Evolutionary conservation across 202 grass and related monocot species (phyloP).

Genomic region (Setaria viridis): DNA sequence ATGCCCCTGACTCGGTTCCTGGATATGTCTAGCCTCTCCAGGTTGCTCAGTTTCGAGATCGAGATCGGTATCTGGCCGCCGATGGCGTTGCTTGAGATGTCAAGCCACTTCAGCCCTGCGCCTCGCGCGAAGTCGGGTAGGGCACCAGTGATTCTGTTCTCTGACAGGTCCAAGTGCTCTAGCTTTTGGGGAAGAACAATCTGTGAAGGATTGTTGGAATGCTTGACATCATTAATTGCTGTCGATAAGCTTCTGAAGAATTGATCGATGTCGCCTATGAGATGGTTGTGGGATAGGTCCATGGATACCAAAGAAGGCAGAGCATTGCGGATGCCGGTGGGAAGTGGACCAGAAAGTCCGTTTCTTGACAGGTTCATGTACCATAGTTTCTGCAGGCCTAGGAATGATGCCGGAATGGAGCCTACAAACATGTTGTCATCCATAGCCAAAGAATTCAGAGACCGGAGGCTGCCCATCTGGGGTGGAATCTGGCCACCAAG

Average conservation of each 20-base stretch:
- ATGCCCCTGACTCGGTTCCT: conserved; percentile 60
- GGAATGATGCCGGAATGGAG: conserved; percentile 59
- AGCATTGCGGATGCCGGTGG: conserved; percentile 32
- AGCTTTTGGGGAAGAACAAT: conserved; percentile 52
- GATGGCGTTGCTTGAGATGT: conserved; percentile 67
- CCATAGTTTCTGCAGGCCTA: conserved; percentile 69
- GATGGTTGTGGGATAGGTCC: conserved; percentile 69
- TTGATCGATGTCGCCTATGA: conserved; percentile 53
- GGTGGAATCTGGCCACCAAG: conserved; percentile 58
- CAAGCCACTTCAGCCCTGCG: conserved; percentile 52
- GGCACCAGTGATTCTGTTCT: conserved; percentile 65
- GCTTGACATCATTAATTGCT: background rate
- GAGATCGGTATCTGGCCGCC: conserved; percentile 73
- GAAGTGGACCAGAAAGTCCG: conserved; percentile 52
- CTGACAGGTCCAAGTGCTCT: conserved; percentile 64
- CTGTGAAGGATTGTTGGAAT: background rate
- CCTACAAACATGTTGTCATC: conserved; percentile 61
- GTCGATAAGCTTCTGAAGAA: conserved; percentile 64
- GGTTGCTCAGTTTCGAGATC: conserved; percentile 45
- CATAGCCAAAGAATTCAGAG: conserved; percentile 64
- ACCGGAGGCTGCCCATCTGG: conserved; percentile 59
- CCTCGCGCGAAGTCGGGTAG: conserved; percentile 57
- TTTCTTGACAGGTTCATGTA: conserved; percentile 78
- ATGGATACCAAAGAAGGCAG: conserved; percentile 57
- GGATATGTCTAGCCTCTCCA: conserved; percentile 73